phyloP scores from a whole-genome alignment of 2,329 filamentous ascomycete species.

The Apiospora marii region DNA sequence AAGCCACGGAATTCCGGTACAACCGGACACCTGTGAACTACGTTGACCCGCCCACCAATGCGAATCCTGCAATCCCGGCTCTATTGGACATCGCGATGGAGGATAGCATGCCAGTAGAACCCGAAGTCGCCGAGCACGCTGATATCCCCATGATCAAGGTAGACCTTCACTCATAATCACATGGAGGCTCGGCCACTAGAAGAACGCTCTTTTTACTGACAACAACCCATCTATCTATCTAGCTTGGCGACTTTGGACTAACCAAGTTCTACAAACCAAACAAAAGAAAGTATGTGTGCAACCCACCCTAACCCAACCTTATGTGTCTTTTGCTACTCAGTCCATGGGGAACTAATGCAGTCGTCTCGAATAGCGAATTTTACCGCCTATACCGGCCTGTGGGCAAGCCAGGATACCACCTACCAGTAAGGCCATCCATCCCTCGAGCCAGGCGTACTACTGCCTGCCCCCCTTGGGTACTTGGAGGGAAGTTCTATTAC shows the following conservation, averaged over 20 bases:
- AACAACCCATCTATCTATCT: not conserved
- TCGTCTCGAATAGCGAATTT: too few species aligned
- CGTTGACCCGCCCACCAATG: too few species aligned
- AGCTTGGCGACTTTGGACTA: conserved; percentile 18
- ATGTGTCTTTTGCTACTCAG: too few species aligned
- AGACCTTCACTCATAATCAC: not conserved
- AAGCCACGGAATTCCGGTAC: not conserved
- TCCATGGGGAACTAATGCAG: too few species aligned
- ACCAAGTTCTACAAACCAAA: not conserved
- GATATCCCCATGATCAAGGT: not conserved
- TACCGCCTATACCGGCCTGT: too few species aligned
- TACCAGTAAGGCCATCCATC: too few species aligned
- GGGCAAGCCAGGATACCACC: too few species aligned
- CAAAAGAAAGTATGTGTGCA: conserved; percentile 5
- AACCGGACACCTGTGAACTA: too few species aligned
- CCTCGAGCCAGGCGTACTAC: too few species aligned
- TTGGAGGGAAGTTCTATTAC: not conserved
- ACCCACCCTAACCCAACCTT: too few species aligned
- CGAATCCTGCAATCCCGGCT: too few species aligned
- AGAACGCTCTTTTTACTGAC: not conserved
- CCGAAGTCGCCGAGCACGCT: not conserved
- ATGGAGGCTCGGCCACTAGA: not conserved
- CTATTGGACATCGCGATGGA: not conserved
- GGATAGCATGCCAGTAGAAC: not conserved
- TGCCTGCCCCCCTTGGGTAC: too few species aligned